These are phyloP conservation scores for Coniophora puteana DNA, from an alignment of 1,284 basidiomycete genomes.

Conservation along the genomic window DNA sequence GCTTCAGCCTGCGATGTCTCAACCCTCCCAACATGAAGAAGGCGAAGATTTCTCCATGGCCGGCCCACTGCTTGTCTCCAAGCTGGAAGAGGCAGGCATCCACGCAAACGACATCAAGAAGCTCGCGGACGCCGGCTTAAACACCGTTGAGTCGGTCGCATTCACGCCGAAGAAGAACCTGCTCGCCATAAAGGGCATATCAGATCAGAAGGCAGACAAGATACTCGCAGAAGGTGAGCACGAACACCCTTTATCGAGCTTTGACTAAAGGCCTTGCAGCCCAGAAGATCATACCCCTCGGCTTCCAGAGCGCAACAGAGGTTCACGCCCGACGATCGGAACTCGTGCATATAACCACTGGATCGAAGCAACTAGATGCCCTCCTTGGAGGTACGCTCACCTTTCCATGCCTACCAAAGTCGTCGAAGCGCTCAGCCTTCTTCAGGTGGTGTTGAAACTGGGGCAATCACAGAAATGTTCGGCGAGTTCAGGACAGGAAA, in stretches of 20 bases:
- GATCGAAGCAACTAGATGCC: constrained; percentile 94
- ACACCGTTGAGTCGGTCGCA: constrained; percentile 95
- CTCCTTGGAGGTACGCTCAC: constrained; percentile 81
- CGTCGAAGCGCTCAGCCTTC: constrained; percentile 3
- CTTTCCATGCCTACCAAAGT: background rate
- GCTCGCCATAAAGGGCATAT: constrained; percentile 94
- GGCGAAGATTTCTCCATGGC: constrained; percentile 58
- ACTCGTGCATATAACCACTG: constrained; percentile 95
- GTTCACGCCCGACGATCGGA: constrained; percentile 95
- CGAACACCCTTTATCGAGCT: background rate
- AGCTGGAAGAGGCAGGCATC: constrained; percentile 90
- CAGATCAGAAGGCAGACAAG: constrained; percentile 97
- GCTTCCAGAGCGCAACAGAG: constrained; percentile 98
- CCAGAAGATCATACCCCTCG: constrained; percentile 94
- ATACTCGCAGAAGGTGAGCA: constrained; percentile 86
- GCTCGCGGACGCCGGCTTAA: constrained; percentile 87
- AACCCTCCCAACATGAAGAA: constrained; percentile 44
- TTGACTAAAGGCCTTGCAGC: constrained; percentile 46
- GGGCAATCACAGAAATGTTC: constrained; percentile 97
- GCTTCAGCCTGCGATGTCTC: constrained; percentile 42
- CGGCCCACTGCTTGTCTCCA: constrained; percentile 80
- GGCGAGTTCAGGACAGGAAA: constrained; percentile 99
- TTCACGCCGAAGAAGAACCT: constrained; percentile 97
- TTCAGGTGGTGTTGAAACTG: constrained; percentile 94
- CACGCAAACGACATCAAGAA: constrained; percentile 94